Base-by-base conservation (phyloP, 1,284 basidiomycete genomes). In the Malassezia restricta region DNA sequence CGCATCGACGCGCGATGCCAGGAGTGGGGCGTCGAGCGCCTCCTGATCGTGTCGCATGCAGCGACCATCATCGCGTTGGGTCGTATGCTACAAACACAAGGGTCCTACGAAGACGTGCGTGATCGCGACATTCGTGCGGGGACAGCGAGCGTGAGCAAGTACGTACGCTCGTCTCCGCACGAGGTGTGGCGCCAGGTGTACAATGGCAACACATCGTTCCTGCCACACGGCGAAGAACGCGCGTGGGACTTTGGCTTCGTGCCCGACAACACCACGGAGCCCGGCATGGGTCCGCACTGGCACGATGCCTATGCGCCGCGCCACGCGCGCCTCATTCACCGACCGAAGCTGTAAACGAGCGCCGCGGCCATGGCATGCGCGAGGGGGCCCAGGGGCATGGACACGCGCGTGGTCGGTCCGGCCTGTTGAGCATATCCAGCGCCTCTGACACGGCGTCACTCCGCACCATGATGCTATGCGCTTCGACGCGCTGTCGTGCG, bases 41-140 rank as follows among this genome's bases (percentile, higher is more conserved):
- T 87, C 11, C 66, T 89, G 33, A 74, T 90, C 28, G 78, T 87
- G 58, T 82, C 80, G 54, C 87, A 90, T 68, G 87, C 87, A 0
- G 87, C 86, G 12, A 83, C 85, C 5, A 77, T 79, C 56, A 86
- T 87, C 57, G 81, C 82, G 3, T 78, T 90, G 40, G 79, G 79
- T 5, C 76, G 82, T 49, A 79, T 76, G 37, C 76, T 89, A 35
- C 58, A 81, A 5, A 80, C 78, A 1, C 77, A 82, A 40, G 59
- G 59, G 37, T 41, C 49, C 17, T 29, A 40, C 24, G 44, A 56
- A 40, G 49, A 48, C 29, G 41, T 75, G 76, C 28, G 67, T 72
- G 0, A 50, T 81, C 29, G 39, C 9, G 48, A 57, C n/a, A 57
- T 70, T n/a, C 62, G 60, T 3, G 64, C 65, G 4, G 65, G 63